Conservation (phyloP, 2,329 filamentous ascomycete species). For the Rutstroemia sp. region DNA sequence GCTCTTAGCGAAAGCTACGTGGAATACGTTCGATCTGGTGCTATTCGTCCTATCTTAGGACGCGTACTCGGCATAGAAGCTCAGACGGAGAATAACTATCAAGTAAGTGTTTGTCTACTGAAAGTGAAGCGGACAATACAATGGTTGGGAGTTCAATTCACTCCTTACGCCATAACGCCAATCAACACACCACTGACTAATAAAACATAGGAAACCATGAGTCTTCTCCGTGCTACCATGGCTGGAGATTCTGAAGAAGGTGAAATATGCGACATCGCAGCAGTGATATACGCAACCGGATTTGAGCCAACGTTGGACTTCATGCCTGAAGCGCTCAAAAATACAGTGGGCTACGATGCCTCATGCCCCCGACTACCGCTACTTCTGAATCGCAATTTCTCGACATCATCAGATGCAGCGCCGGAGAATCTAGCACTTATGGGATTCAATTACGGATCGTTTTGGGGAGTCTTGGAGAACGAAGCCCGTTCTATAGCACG, state of each 20-base stretch:
- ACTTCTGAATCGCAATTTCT: not conserved
- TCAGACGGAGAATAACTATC: not conserved
- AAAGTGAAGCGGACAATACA: not conserved
- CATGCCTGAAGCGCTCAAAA: not conserved
- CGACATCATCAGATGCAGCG: not conserved
- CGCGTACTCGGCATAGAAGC: not conserved
- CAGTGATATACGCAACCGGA: not conserved
- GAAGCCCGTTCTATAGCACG: slow-evolving; percentile 1
- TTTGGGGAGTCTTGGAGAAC: slow-evolving; percentile 6
- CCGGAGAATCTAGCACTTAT: slow-evolving; percentile 1
- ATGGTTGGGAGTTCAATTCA: not conserved
- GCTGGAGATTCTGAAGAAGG: not conserved
- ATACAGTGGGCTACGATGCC: not conserved
- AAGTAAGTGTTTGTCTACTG: not conserved
- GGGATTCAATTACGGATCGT: slow-evolving; percentile 3
- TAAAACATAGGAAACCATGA: not conserved
- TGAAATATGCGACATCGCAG: not conserved
- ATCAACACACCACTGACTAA: not conserved
- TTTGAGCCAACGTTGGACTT: not conserved
- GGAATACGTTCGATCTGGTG: slow-evolving; percentile 15
- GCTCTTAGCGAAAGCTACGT: slow-evolving; percentile 18
- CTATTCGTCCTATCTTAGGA: slow-evolving; percentile 15
- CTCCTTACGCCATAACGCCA: not conserved
- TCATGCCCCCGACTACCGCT: not conserved
- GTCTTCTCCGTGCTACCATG: not conserved